phyloP scores from a whole-genome alignment of 1,284 basidiomycete species.

The Sanghuangporus sanghuang region DNA sequence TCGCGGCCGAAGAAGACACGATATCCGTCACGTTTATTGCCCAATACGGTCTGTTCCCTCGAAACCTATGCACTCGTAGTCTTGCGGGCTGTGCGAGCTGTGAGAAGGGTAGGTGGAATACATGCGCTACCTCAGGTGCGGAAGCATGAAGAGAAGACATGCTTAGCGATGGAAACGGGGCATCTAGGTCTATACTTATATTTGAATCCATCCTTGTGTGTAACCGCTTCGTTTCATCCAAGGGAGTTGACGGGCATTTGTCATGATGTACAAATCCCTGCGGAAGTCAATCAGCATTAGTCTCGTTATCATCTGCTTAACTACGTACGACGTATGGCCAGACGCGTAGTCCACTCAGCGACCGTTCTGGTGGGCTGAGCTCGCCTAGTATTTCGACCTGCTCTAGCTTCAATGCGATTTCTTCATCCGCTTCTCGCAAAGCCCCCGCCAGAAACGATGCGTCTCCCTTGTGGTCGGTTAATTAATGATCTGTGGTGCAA shows the following conservation, averaged over 20 bases:
- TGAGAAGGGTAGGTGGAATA: slow-evolving; percentile 65
- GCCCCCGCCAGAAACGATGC: slow-evolving; percentile 50
- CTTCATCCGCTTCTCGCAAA: slow-evolving; percentile 69
- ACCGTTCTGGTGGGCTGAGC: slow-evolving; percentile 57
- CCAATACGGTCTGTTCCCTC: slow-evolving; percentile 55
- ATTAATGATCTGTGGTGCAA: neutral
- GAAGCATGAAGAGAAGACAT: slow-evolving; percentile 43
- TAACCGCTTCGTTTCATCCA: slow-evolving; percentile 5
- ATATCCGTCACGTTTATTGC: slow-evolving; percentile 66
- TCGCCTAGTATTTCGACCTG: slow-evolving; percentile 62
- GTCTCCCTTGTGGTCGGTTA: slow-evolving; percentile 42
- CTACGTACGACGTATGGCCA: slow-evolving; percentile 70
- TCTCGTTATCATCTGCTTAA: neutral
- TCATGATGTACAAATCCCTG: slow-evolving; percentile 60
- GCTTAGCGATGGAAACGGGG: slow-evolving; percentile 56
- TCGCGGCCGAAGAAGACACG: slow-evolving; percentile 24
- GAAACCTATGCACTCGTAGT: slow-evolving; percentile 50
- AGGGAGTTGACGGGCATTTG: slow-evolving; percentile 2
- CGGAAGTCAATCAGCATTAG: neutral
- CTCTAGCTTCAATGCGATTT: slow-evolving; percentile 53
- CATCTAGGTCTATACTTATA: slow-evolving; percentile 28
- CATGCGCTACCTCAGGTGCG: slow-evolving; percentile 62
- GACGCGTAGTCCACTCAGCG: slow-evolving; percentile 56
- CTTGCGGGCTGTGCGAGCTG: slow-evolving; percentile 43
- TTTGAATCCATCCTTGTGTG: neutral